Evolutionary conservation across 2,329 filamentous ascomycete species (phyloP), one percentile per base, ranked within the genome.

Genomic region (Bimuria novae-zelandiae): DNA sequence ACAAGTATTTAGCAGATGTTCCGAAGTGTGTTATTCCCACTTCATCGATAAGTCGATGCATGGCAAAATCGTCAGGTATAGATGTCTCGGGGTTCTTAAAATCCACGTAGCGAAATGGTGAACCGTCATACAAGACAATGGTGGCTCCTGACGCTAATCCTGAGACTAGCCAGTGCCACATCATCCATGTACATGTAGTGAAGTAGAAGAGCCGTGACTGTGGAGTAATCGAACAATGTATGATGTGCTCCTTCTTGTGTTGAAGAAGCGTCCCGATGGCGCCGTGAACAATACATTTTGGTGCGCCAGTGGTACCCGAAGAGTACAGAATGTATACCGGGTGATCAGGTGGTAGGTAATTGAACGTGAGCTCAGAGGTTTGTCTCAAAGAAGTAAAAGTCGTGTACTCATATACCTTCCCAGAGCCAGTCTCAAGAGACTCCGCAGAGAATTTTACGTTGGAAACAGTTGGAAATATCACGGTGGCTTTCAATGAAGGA

Each of bases 141-240:
- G 90, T 93, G 10, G 89, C 84, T 48, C 93, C 93, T 25, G 85
- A 87, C 8, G 92, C 89, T 3, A 97, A 84, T 5, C 88, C 90
- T 1, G 90, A 93, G 17, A 97, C 84, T 35, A 92, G 87, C 92
- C 93, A 97, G 72, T 97, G 93, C 92, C 92, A 97, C 93, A 97
- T 97, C 92, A 99, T 97, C 94, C 92, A 97, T 0, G 91, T 95
- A 10, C 89, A 92, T 3, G 92, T 97, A 1, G 92, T 96, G 77
- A 92, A 97, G 77, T 97, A 97, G 73, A 97, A 89, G 68, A 97
- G 81, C 17, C 88, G 83, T 36, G 92, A 90, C 2, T 80, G 78
- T 0, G 87, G 82, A 7, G 82, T 80, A 58, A 99, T 85, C 19
- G 92, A 91, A 71, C 89, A 90, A 70, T 97, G 93, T 3, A 97